Evolutionary conservation across 2,329 filamentous ascomycete species (phyloP), one percentile per base, ranked within the genome.

Genomic region (Hypoxylon sp.): DNA sequence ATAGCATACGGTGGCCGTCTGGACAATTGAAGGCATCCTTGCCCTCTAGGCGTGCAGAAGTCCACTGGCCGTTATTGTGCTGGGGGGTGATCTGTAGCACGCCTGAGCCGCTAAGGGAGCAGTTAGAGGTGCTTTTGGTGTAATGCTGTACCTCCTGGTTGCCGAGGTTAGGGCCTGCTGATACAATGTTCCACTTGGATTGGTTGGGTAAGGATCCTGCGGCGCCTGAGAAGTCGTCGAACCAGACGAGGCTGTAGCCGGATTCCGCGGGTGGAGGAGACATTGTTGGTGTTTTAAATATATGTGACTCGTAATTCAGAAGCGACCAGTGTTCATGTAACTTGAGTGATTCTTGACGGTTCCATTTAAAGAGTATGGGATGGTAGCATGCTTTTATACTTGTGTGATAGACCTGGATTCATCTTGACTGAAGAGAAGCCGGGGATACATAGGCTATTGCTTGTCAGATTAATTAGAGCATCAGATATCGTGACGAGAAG

Each of bases 1-100:
- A 52, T 24, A 63, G 51, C 50, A 72, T 62, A 17, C 65, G 66
- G 17, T 72, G 61, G 47, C 69, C 68, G 44, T 26, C 63, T 2
- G 68, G 66, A 31, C 70, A 71, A 52, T 67, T 63, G 64, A 72
- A 72, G 9, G 68, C 59, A n/a, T 65, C 39, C 33, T 70, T 59
- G 42, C 67, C 33, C 46, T 72, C 70, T n/a, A 72, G 69, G 55
- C 70, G 70, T 22, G 70, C 70, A 29, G 70, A 72, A 24, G 68
- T 71, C 68, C 69, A 72, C 24, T 65, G 62, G 29, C 56, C 63
- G 31, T 62, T 64, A 44, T 63, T 64, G 35, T 71, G 69, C 24
- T 70, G 69, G 13, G 70, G 69, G 3, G 59, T 71, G 42, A 72
- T 72, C 6, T 72, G 56, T 26, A 72, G 50, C 19, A 17, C 37